A percentile compares a stretch with the other conserved stretches of the same genome.
Conservation (phyloP, 2,329 filamentous ascomycete genomes). For the Macroventuria anomochaeta region DNA sequence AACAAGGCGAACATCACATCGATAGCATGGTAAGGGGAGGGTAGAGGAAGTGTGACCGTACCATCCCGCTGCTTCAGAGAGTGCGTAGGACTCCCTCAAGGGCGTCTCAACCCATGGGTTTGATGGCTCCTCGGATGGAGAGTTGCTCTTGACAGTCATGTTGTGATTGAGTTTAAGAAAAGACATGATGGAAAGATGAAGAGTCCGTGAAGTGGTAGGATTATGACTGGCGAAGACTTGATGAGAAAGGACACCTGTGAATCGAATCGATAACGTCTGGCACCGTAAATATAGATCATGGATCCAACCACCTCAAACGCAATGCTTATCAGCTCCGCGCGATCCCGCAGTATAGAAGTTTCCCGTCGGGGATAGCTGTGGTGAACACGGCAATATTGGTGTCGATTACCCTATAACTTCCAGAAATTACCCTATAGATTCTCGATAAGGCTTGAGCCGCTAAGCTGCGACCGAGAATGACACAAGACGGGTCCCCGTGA, state of each 20-base stretch:
- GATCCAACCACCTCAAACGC: slow-evolving; percentile 9
- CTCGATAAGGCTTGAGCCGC: slow-evolving; percentile 36
- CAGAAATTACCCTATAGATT: slow-evolving; percentile 44
- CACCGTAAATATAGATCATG: slow-evolving; percentile 5
- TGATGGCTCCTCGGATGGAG: slow-evolving; percentile 31
- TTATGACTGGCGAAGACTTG: background rate
- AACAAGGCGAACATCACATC: background rate
- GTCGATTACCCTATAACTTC: slow-evolving; percentile 47
- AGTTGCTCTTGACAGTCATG: slow-evolving; percentile 36
- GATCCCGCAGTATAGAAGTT: slow-evolving; percentile 22
- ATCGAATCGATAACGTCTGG: slow-evolving; percentile 9
- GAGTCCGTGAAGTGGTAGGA: background rate
- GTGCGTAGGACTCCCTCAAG: slow-evolving; percentile 68
- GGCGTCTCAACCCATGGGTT: slow-evolving; percentile 74
- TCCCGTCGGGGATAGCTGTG: slow-evolving; percentile 20
- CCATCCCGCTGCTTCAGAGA: slow-evolving; percentile 77
- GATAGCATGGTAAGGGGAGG: background rate
- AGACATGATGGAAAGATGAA: slow-evolving; percentile 2
- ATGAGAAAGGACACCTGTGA: slow-evolving; percentile 6
- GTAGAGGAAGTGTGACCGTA: slow-evolving; percentile 52
- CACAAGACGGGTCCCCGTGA: slow-evolving; percentile 31
- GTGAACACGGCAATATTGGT: slow-evolving; percentile 24
- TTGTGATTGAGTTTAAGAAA: slow-evolving; percentile 17
- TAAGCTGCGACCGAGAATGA: slow-evolving; percentile 32
- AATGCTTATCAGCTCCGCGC: slow-evolving; percentile 35